These are phyloP conservation scores for Turnera subulata DNA, from an alignment of 345 rosid genomes.

Conservation along the genomic window DNA sequence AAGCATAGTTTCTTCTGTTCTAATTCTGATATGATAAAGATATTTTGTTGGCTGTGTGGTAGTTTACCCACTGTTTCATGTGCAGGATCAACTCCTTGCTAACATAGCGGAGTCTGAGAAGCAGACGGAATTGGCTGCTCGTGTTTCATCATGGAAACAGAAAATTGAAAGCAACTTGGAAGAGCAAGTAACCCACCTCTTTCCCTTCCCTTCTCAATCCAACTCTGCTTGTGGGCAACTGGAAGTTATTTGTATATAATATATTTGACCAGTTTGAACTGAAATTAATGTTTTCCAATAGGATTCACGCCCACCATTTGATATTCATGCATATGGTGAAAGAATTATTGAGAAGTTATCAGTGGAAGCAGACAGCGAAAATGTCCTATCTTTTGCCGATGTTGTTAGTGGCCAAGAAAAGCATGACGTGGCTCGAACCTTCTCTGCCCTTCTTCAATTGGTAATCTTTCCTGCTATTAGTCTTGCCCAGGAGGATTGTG, in stretches of 20 bases:
- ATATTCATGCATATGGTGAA: conserved; percentile 81
- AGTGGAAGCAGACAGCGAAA: conserved; percentile 33
- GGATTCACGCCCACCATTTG: conserved; percentile 88
- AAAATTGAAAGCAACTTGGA: conserved; percentile 87
- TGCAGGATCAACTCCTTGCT: conserved; percentile 90
- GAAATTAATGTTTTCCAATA: conserved; percentile 25
- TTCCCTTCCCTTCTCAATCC: conserved; percentile 5
- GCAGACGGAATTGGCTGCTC: conserved; percentile 88
- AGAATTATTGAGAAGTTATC: conserved; percentile 60
- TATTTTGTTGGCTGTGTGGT: neutral
- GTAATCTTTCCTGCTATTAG: conserved; percentile 31
- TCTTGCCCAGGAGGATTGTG: neutral
- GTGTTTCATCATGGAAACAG: conserved; percentile 91
- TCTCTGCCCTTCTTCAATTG: conserved; percentile 97
- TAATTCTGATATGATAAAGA: neutral
- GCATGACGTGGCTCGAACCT: conserved; percentile 86
- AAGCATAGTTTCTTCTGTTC: conserved; percentile 21
- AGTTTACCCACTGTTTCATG: neutral
- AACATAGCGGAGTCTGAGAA: conserved; percentile 90
- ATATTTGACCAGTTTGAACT: conserved; percentile 3
- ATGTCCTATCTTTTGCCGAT: conserved; percentile 49
- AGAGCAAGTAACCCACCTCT: conserved; percentile 59
- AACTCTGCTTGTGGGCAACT: neutral
- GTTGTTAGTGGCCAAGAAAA: conserved; percentile 70
- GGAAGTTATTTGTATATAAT: neutral